Evolutionary conservation across 2,329 filamentous ascomycete species (phyloP).

Genomic region (Dactylellina drechsleri): DNA sequence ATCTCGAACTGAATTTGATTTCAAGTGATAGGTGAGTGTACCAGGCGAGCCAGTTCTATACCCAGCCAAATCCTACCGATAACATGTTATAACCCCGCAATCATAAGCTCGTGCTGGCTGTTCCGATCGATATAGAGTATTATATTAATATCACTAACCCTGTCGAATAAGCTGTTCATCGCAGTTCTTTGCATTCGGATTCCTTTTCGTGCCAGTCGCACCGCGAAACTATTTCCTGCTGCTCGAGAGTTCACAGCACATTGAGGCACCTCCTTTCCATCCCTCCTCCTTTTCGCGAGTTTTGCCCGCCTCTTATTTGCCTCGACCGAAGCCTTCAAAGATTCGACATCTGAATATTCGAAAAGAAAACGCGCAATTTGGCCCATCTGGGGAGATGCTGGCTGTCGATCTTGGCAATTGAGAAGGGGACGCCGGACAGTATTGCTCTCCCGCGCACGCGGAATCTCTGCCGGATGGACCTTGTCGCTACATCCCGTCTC

Average conservation of each 20-base stretch:
- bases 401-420: conserved; percentile 46
- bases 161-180: conserved; percentile 47
- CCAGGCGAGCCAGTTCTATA: neutral
- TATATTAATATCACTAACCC: conserved; percentile 41
- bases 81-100: conserved; percentile 26
- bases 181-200: conserved; percentile 29
- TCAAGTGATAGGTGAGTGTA: conserved; percentile 15
- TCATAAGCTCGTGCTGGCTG: conserved; percentile 2
- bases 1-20: conserved; percentile 6
- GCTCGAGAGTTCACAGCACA: conserved; percentile 13
- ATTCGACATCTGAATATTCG: neutral
- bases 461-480: conserved; percentile 54
- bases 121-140: conserved; percentile 13
- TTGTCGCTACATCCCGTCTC: conserved; percentile 53
- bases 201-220: conserved; percentile 28
- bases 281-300: conserved; percentile 8
- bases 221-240: conserved; percentile 26
- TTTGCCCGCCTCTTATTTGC: neutral
- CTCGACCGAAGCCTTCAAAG: neutral
- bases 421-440: conserved; percentile 41
- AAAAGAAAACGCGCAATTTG: conserved; percentile 42
- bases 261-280: conserved; percentile 20
- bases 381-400: conserved; percentile 51
- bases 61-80: no score
- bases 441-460: conserved; percentile 51